phyloP scores from a whole-genome alignment of 2,329 filamentous ascomycete species.

The Coniochaeta prunicola region DNA sequence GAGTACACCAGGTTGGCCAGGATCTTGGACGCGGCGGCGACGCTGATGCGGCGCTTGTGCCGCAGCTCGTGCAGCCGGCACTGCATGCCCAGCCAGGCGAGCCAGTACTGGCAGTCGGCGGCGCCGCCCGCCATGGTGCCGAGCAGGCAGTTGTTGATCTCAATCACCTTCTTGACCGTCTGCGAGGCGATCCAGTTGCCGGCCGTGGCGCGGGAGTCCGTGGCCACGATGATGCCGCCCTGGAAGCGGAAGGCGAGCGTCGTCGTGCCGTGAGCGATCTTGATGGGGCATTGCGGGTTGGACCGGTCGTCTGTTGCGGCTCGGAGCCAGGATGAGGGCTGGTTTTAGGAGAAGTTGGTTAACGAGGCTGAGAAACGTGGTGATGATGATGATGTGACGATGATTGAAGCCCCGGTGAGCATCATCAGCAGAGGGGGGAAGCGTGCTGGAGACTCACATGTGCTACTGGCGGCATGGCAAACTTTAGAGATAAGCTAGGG shows the following conservation, averaged over 20 bases:
- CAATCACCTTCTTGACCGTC: constrained; percentile 99
- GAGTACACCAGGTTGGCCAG: constrained; percentile 96
- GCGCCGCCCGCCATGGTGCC: constrained; percentile 98
- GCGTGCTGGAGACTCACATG: constrained; percentile 51
- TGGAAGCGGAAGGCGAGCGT: constrained; percentile 97
- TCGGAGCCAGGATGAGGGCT: constrained; percentile 92
- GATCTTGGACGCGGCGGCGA: constrained; percentile 96
- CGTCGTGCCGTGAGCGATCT: constrained; percentile 97
- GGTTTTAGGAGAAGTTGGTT: constrained; percentile 2
- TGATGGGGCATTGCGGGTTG: constrained; percentile 96
- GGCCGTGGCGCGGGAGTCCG: constrained; percentile 92
- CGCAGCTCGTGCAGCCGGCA: constrained; percentile 98
- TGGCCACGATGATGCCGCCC: constrained; percentile 96
- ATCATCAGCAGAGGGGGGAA: not conserved
- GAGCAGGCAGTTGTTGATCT: constrained; percentile 90
- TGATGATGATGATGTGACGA: not conserved
- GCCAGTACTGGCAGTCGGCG: constrained; percentile 99
- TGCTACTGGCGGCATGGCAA: constrained; percentile 87
- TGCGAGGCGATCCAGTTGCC: constrained; percentile 99
- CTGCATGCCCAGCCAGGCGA: constrained; percentile 97
- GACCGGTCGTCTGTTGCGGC: constrained; percentile 95
- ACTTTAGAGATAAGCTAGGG: constrained; percentile 80
- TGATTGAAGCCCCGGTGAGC: constrained; percentile 5
- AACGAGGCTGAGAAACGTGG: not conserved
- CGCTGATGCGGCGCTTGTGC: constrained; percentile 97